Evolutionary conservation across 164 flowering plant species (phyloP), one percentile per base, ranked within the genome.

Genomic region (Berberis thunbergii): DNA sequence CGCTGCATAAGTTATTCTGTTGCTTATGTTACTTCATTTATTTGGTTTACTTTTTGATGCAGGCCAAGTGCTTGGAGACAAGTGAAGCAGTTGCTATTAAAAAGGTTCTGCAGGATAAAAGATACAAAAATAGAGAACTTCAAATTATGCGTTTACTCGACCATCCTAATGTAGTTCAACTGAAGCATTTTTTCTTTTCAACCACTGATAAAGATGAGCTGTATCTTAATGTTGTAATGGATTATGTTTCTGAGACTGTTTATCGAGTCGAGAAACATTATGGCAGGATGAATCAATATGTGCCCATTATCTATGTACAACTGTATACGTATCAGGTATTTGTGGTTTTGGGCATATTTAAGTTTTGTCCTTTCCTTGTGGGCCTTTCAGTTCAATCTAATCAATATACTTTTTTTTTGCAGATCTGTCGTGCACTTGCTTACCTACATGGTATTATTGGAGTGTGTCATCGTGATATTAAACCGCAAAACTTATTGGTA

Each of bases 101-200:
- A 78, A 95, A 95, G 81, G 99, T 95, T 59, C 74, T 95, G 70
- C 99, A 95, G 67, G 99, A 95, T 72, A 91, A 81, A 79, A 88
- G 97, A 89, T 95, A 95, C 81, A 95, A 95, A 76, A 91, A 95
- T 62, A 79, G 99, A 68, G 99, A 95, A 73, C 92, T 91, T 49
- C 94, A 88, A 64, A 78, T 88, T 40, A 91, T 95, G 97, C 96
- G 88, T 46, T 46, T 86, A 57, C 84, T 91, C 62, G 78, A 85
- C 54, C 91, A 91, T 73, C 88, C 96, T 62, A 95, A 91, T 75
- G 88, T 86, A 40, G 84, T 91, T 64, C 84, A 74, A 60, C 75
- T 94, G 53, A 89, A 80, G 75, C 96, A 89, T 56, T 58, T 87
- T 82, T 95, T 95, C 81, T 87, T 73, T 77, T 95, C 99, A 43